A percentile compares a stretch with the other conserved stretches of the same genome.
These are phyloP conservation scores for Prunus mume DNA, from an alignment of 306 rosid species.

Conservation along the genomic window DNA sequence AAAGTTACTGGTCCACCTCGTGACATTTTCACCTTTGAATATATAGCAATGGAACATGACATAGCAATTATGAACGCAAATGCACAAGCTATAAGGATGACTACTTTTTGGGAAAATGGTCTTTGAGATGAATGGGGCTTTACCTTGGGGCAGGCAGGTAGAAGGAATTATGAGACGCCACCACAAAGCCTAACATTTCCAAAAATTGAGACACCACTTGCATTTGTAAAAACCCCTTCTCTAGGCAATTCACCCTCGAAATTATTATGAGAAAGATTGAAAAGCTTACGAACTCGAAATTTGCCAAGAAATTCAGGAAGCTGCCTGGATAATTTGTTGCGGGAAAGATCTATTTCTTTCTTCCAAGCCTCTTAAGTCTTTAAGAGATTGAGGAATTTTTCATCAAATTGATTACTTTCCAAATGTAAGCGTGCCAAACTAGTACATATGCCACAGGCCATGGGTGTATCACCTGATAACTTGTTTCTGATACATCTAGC, in stretches of 20 bases:
- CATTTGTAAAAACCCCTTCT: not conserved
- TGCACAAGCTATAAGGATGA: not conserved
- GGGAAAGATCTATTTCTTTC: no score
- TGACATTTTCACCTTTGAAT: not conserved
- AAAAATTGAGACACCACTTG: not conserved
- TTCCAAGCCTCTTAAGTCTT: no score
- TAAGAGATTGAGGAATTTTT: no score
- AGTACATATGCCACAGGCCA: no score
- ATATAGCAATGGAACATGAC: not conserved
- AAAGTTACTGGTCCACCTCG: not conserved
- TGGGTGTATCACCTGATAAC: no score
- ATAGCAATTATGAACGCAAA: not conserved
- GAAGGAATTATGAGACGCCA: not conserved
- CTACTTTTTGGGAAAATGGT: not conserved
- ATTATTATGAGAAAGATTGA: not conserved
- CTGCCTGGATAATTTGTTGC: no score
- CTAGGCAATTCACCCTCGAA: not conserved
- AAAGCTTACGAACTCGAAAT: no score
- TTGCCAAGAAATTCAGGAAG: no score
- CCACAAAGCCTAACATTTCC: not conserved
- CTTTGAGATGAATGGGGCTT: not conserved
- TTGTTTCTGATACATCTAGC: no score
- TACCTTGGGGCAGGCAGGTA: not conserved
- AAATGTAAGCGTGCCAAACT: no score
- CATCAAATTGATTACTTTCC: no score